phyloP scores from a whole-genome alignment of 345 rosid genomes.

The Lumnitzera racemosa region DNA sequence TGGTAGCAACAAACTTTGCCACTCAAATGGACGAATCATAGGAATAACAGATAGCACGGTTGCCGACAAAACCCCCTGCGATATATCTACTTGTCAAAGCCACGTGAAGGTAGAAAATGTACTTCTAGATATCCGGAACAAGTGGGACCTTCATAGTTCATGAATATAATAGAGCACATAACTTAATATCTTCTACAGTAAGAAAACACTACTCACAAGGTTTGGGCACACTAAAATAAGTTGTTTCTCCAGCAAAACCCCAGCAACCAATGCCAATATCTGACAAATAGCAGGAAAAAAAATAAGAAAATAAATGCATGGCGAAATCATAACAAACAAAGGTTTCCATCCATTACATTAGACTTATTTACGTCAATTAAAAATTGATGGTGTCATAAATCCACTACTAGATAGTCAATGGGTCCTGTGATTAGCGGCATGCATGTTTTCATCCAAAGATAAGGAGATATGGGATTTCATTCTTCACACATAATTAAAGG shows the following conservation, averaged over 20 bases:
- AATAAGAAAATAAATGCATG: conserved; percentile 4
- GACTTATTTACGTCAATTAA: too few relatives aligned
- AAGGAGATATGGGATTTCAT: too few relatives aligned
- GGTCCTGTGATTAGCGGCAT: too few relatives aligned
- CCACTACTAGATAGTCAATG: too few relatives aligned
- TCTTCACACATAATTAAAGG: too few relatives aligned
- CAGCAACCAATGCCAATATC: conserved; percentile 79
- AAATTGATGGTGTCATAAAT: too few relatives aligned
- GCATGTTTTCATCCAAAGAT: too few relatives aligned
- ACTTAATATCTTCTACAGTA: background rate
- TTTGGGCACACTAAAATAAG: conserved; percentile 75
- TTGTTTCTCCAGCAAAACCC: conserved; percentile 88
- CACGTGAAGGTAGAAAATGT: too few relatives aligned
- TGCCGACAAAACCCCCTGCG: conserved; percentile 96
- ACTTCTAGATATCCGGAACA: too few relatives aligned
- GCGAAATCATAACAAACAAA: background rate
- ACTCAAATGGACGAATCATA: conserved; percentile 88
- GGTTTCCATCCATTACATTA: too few relatives aligned
- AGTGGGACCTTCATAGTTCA: too few relatives aligned
- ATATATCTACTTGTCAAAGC: background rate
- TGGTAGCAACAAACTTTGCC: conserved; percentile 98
- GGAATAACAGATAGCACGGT: conserved; percentile 75
- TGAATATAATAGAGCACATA: background rate
- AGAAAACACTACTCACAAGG: conserved; percentile 54
- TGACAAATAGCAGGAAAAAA: conserved; percentile 23